These are phyloP conservation scores for Aspergillus alliaceus DNA, from an alignment of 2,329 filamentous ascomycete genomes.

Conservation along the genomic window DNA sequence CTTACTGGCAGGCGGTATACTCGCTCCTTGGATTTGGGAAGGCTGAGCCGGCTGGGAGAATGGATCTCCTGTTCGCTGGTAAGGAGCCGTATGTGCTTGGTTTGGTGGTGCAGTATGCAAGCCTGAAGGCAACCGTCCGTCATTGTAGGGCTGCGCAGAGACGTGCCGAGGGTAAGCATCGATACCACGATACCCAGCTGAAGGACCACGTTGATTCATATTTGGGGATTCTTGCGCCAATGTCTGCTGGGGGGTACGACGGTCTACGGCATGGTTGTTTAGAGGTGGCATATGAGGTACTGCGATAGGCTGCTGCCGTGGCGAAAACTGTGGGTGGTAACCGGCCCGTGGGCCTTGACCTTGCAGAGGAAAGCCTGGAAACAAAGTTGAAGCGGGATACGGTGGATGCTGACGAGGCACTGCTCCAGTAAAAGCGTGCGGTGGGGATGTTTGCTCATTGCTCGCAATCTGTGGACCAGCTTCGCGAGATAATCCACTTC, in stretches of 20 bases:
- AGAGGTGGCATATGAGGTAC: constrained; percentile 12
- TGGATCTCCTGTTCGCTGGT: constrained; percentile 48
- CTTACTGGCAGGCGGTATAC: constrained; percentile 57
- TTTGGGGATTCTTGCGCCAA: constrained; percentile 10
- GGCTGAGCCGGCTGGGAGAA: constrained; percentile 40
- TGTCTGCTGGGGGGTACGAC: constrained; percentile 10
- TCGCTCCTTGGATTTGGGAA: constrained; percentile 40
- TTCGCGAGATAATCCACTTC: constrained; percentile 38
- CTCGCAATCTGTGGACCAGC: constrained; percentile 24
- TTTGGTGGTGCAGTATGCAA: constrained; percentile 10
- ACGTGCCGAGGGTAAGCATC: constrained; percentile 25
- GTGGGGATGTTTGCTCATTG: constrained; percentile 54
- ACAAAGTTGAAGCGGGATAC: constrained; percentile 51
- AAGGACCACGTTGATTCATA: constrained; percentile 18
- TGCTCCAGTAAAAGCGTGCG: constrained; percentile 53
- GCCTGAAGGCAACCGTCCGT: constrained; percentile 18
- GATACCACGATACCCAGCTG: constrained; percentile 17
- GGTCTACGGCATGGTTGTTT: constrained; percentile 3
- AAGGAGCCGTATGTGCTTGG: constrained; percentile 39
- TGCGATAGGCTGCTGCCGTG: constrained; percentile 14
- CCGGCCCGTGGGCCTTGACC: constrained; percentile 27
- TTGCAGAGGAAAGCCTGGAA: constrained; percentile 38
- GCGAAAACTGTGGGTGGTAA: constrained; percentile 26
- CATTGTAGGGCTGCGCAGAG: constrained; percentile 20
- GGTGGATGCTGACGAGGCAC: constrained; percentile 57